Evolutionary conservation across 1,139 yeast genomes (phyloP), one percentile per base, ranked within the genome.

Genomic region (Debaryomyces sp.): DNA sequence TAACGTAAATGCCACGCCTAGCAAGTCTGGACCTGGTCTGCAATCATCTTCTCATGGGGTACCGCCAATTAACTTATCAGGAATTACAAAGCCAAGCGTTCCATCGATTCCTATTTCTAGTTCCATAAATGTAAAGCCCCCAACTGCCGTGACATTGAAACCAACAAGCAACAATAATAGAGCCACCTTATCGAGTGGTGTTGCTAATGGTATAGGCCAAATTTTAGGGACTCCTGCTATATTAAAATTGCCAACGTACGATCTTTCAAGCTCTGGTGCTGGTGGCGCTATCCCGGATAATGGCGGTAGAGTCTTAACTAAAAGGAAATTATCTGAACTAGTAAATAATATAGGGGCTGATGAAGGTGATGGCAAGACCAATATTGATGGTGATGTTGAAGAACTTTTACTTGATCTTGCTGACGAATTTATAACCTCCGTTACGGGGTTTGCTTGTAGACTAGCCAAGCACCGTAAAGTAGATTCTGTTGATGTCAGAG

Each of bases 341-440:
- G 95, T 94, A 6, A 84, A 85, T 57, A 82, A 89, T 3, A 89
- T 91, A 7, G 91, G 92, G 6, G 82, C 86, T 4, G 92, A 88
- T 64, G 91, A 88, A 65, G 92, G 94, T 26, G 95, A 89, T 59
- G 91, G 96, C 4, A 94, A 89, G 59, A 88, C 96, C 7, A 81
- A 81, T n/a, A 87, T 94, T 48, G 98, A 92, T 64, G 97, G 97
- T 27, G 97, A 94, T 66, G 98, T 92, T 13, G 98, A 94, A 65
- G 97, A 92, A 57, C 71, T 92, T 37, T 72, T 94, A 44, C 75
- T 95, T 44, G 99, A 95, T 65, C 75, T 94, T 51, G 98, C 99
- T 0, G 99, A 95, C 64, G 99, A 95, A 63, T 94, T 94, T 65
- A 95, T 94, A 12, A 82, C 89, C 13, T 85, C 89, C 44, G 96